Base-by-base conservation (phyloP, 1,139 yeast genomes). In the Zygosaccharomyces sapae region DNA sequence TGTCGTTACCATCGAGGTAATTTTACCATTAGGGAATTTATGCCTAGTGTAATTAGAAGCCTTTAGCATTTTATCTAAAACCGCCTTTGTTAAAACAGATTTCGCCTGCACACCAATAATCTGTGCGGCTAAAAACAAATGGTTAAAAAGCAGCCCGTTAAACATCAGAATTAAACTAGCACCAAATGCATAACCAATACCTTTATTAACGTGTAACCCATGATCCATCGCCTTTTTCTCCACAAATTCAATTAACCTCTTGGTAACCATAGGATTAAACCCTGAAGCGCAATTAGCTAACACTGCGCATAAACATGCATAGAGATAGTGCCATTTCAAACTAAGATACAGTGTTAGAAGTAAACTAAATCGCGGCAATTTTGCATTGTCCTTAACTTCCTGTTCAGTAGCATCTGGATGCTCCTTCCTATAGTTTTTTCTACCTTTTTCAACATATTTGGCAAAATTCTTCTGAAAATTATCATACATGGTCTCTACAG, bases 1-100 rank as follows among this genome's bases (percentile, higher is more conserved):
- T 1, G 94, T 82, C n/a, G 92, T 83, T 67, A 87, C 75, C 61
- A 86, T 67, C 10, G 86, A 81, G 1, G 95, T 85, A 47, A 88
- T 74, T 53, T 76, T 78, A 50, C 94, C 86, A 19, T 77, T 72
- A 0, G 94, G 79, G 61, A 68, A 86, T 49, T 73, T 70, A 56
- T 78, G 77, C 46, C 77, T 75, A 1, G 92, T 76, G 48, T 73
- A 72, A n/a, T 80, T 76, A 53, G 79, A 76, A 9, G 88, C 74
- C 44, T 66, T 72, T 54, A 86, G 75, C 12, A 90, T 75, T 62
- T 88, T 88, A 49, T 76, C 75, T 49, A 86, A 70, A 10, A 86
- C 67, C 1, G 86, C 82, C 50, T 83, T 81, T 2, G 84, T 81
- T 41, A 86, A 65, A 1, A 84, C 76, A 1, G 86, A 78, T 59